These are phyloP conservation scores for Rhododendron simsii DNA, from an alignment of 148 eudicot genomes.

Conservation along the genomic window DNA sequence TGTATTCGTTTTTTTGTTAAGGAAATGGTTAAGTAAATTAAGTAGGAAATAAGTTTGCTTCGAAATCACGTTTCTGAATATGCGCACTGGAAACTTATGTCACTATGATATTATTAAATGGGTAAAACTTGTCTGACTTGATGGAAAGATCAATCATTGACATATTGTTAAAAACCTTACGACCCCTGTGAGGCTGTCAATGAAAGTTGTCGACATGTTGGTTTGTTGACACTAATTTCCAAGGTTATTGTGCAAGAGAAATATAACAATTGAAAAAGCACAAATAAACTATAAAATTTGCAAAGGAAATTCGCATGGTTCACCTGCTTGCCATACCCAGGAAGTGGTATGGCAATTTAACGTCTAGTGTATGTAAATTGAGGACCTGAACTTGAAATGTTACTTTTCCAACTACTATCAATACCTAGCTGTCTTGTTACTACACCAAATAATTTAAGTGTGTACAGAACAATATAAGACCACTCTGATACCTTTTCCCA, in stretches of 20 bases:
- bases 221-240: not conserved
- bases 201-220: not conserved
- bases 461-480: not conserved
- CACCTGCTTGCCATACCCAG: not conserved
- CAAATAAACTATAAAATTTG: not conserved
- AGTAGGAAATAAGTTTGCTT: not conserved
- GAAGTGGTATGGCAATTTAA: not conserved
- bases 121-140: not conserved
- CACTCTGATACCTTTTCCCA: not conserved
- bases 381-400: not conserved
- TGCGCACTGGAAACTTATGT: not conserved
- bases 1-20: not conserved
- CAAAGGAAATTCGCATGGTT: not conserved
- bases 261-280: not conserved
- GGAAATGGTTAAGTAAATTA: not conserved
- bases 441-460: not conserved
- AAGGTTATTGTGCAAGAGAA: not conserved
- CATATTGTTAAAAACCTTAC: not conserved
- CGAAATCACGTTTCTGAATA: not conserved
- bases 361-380: not conserved
- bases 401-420: not conserved
- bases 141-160: not conserved
- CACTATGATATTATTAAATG: not conserved
- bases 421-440: not conserved
- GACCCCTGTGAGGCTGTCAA: not conserved